Conservation (phyloP, 208 protist species). For the Leishmania mexicana region DNA sequence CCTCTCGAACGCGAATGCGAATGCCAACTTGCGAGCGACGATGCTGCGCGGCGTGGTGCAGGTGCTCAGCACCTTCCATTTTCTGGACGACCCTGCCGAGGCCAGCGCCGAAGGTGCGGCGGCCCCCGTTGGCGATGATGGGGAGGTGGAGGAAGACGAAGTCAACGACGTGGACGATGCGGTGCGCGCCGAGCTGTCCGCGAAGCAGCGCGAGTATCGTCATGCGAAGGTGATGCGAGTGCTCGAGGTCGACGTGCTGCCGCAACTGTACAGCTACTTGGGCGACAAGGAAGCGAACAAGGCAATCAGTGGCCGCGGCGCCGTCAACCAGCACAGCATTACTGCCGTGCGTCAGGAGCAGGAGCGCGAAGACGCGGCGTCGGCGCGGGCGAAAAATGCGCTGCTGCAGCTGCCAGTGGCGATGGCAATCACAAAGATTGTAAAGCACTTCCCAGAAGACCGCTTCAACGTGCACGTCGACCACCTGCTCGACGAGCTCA, state of each 20-base stretch:
- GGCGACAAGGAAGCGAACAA: conserved; percentile 42
- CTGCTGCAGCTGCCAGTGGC: conserved; percentile 89
- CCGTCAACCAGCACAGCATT: conserved; percentile 66
- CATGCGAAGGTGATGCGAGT: conserved; percentile 68
- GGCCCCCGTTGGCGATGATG: conserved; percentile 9
- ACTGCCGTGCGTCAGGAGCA: conserved; percentile 64
- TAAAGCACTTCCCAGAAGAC: conserved; percentile 79
- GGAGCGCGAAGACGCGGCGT: conserved; percentile 60
- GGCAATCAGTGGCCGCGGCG: conserved; percentile 29
- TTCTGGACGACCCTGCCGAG: conserved; percentile 51
- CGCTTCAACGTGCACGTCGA: conserved; percentile 78
- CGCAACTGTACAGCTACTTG: conserved; percentile 85
- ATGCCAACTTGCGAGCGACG: conserved; percentile 62
- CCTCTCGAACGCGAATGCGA: conserved; percentile 71
- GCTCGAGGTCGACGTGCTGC: conserved; percentile 84
- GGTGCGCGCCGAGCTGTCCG: conserved; percentile 36
- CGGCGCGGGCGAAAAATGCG: conserved; percentile 54
- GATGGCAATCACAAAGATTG: conserved; percentile 86
- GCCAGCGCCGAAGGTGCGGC: neutral
- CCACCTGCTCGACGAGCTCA: conserved; percentile 77
- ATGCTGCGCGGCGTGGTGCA: conserved; percentile 90
- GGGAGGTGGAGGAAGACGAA: conserved; percentile 54
- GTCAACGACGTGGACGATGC: conserved; percentile 48
- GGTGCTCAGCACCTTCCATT: conserved; percentile 87
- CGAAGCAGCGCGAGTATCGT: conserved; percentile 51